Percentiles rank a stretch among this genome's conserved stretches.
phyloP scores from a whole-genome alignment of 2,329 filamentous ascomycete species.

The Hawksworthiomyces lignivorus region DNA sequence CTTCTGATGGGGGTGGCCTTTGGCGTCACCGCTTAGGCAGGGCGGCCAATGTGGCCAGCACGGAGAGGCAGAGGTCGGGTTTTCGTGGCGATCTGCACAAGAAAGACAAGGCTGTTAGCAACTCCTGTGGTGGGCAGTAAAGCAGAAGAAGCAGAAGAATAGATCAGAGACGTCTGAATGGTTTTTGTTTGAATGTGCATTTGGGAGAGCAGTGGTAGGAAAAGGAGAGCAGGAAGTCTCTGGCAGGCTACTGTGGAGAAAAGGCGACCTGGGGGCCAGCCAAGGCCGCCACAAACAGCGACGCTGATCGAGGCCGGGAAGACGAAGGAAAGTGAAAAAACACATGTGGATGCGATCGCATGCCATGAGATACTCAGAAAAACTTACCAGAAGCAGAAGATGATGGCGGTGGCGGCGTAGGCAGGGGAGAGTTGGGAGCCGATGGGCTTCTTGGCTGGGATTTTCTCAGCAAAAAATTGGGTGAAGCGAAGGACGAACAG shows the following conservation, averaged over 20 bases:
- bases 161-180: background rate
- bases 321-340: conserved; percentile 7
- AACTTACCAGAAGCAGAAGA: conserved; percentile 14
- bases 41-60: too few relatives aligned
- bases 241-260: background rate
- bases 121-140: too few relatives aligned
- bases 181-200: too few relatives aligned
- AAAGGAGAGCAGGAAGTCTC: background rate
- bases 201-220: background rate
- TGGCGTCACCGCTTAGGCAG: too few relatives aligned
- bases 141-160: background rate
- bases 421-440: background rate
- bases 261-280: background rate
- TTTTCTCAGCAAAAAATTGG: too few relatives aligned
- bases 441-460: too few relatives aligned
- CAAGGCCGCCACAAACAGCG: background rate
- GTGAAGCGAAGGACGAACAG: conserved; percentile 1
- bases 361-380: conserved; percentile 5
- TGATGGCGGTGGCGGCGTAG: conserved; percentile 7
- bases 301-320: background rate
- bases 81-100: too few relatives aligned
- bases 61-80: too few relatives aligned
- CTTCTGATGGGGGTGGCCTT: too few relatives aligned
- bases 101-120: too few relatives aligned
- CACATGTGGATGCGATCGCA: conserved; percentile 10